phyloP scores from a whole-genome alignment of 1,139 yeast species.

The Nakaseomyces sp. region DNA sequence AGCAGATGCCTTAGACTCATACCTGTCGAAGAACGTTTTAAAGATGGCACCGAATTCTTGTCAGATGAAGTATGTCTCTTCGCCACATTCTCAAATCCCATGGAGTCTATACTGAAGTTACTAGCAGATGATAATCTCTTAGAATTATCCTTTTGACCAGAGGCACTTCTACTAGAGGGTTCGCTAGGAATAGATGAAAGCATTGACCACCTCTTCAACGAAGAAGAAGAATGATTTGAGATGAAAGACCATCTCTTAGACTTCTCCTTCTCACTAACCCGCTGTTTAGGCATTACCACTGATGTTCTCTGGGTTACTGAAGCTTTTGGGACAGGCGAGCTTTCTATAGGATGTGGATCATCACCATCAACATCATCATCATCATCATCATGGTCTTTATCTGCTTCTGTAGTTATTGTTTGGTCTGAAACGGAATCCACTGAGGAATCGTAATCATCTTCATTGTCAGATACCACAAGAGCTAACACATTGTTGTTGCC shows the following conservation, averaged over 20 bases:
- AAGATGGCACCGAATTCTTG: slow-evolving; percentile 13
- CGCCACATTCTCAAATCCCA: neutral
- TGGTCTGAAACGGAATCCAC: slow-evolving; percentile 8
- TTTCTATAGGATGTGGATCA: too few species aligned
- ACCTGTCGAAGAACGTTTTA: slow-evolving; percentile 28
- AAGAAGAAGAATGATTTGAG: slow-evolving; percentile 22
- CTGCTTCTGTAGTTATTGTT: slow-evolving; percentile 11
- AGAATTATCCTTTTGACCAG: slow-evolving; percentile 15
- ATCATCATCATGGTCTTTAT: neutral
- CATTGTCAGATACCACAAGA: slow-evolving; percentile 28
- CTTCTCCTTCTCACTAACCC: slow-evolving; percentile 1
- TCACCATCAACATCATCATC: too few species aligned
- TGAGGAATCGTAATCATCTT: slow-evolving; percentile 21
- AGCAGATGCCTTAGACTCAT: slow-evolving; percentile 27
- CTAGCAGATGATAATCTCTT: slow-evolving; percentile 18
- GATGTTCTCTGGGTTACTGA: neutral
- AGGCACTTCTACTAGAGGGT: slow-evolving; percentile 12
- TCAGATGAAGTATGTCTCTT: slow-evolving; percentile 3
- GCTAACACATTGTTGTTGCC: slow-evolving; percentile 13
- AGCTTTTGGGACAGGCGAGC: neutral
- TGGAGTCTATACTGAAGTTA: slow-evolving; percentile 6
- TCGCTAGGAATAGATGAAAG: slow-evolving; percentile 17
- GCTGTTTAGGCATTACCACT: neutral
- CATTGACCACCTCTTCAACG: slow-evolving; percentile 29
- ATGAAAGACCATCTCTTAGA: slow-evolving; percentile 27